phyloP scores from a whole-genome alignment of 116 monocot species.

The Phalaenopsis hybrid region DNA sequence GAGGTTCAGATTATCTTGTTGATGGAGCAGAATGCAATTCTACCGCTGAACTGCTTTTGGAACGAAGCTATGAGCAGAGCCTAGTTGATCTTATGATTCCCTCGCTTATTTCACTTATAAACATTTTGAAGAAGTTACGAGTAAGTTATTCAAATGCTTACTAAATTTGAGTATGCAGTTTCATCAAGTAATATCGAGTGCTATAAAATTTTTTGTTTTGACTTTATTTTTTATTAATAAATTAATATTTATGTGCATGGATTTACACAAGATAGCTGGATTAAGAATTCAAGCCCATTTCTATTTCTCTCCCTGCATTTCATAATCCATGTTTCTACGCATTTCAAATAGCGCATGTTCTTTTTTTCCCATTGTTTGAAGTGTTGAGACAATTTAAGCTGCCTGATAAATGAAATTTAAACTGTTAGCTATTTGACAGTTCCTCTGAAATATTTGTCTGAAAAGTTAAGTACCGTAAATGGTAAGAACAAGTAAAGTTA shows the following conservation, averaged over 20 bases:
- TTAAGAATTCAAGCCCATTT: background rate
- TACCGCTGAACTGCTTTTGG: conserved; percentile 80
- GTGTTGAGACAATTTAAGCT: background rate
- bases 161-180: background rate
- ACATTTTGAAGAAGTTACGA: conserved; percentile 59
- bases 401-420: background rate
- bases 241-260: background rate
- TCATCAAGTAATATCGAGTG: background rate
- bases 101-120: conserved; percentile 65
- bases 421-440: too few species aligned
- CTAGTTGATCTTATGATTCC: conserved; percentile 83
- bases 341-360: background rate
- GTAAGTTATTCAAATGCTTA: conserved; percentile 28
- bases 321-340: background rate
- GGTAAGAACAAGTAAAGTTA: background rate
- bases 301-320: too few species aligned
- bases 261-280: background rate
- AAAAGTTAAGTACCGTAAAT: background rate
- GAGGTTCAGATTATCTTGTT: conserved; percentile 81
- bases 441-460: background rate
- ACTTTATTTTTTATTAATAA: background rate
- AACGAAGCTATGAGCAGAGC: conserved; percentile 64
- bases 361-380: background rate
- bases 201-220: background rate
- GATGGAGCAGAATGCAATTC: conserved; percentile 88